These are phyloP conservation scores for Macadamia tetraphylla DNA, from an alignment of 164 flowering plant species.

Conservation along the genomic window DNA sequence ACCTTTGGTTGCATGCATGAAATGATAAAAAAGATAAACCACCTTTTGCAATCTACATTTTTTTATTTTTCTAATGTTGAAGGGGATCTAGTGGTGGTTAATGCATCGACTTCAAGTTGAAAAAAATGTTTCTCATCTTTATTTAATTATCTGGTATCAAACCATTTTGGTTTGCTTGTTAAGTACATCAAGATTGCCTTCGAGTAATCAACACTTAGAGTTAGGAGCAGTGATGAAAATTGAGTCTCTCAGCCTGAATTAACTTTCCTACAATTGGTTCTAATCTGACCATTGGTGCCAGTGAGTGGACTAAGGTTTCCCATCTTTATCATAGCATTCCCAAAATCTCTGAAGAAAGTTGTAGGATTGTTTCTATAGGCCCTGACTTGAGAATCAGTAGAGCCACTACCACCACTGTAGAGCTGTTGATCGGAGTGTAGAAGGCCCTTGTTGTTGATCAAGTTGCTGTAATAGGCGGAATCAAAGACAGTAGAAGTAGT, in stretches of 20 bases:
- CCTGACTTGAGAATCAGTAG: conserved; percentile 23
- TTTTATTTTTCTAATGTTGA: no score
- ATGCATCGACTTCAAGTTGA: no score
- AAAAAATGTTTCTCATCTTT: no score
- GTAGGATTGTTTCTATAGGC: conserved; percentile 12
- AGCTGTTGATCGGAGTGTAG: conserved; percentile 30
- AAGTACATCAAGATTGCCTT: no score
- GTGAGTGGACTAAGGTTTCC: conserved; percentile 27
- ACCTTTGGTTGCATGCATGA: no score
- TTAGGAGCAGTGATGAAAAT: no score
- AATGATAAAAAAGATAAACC: no score
- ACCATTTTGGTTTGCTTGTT: no score
- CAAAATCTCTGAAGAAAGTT: conserved; percentile 17
- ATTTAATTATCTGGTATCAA: no score
- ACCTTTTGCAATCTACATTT: no score
- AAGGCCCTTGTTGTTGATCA: conserved; percentile 19
- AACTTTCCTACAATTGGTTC: conserved; percentile 22
- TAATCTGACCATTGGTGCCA: conserved; percentile 21
- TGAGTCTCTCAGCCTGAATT: conserved; percentile 7
- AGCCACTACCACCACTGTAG: conserved; percentile 16
- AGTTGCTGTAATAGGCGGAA: conserved; percentile 18
- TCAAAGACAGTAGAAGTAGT: conserved; percentile 13
- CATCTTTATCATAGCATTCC: conserved; percentile 29
- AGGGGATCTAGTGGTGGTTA: no score
- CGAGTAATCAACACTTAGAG: no score